Conservation (phyloP, 2,329 filamentous ascomycete species). For the Colletotrichum ledebouriae region DNA sequence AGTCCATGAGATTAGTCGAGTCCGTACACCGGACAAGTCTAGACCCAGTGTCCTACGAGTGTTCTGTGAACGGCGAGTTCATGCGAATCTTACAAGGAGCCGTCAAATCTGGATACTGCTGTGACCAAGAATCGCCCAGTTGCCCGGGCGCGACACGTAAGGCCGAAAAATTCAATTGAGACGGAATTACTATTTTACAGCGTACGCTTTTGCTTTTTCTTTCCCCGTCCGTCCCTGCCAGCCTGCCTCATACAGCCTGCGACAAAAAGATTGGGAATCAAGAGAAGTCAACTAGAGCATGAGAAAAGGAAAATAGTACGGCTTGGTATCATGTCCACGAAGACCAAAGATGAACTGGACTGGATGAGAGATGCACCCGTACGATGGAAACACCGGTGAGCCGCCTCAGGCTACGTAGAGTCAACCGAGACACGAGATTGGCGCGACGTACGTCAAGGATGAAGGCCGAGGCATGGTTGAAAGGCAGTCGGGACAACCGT, state of each 20-base stretch:
- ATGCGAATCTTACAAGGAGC: too few relatives aligned
- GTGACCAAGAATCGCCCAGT: too few relatives aligned
- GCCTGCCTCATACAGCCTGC: conserved; percentile 10
- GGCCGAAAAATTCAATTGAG: conserved; percentile 17
- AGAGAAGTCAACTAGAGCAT: conserved; percentile 41
- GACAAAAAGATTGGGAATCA: conserved; percentile 47
- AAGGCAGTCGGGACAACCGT: conserved; percentile 47
- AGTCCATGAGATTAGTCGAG: too few relatives aligned
- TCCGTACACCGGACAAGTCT: too few relatives aligned
- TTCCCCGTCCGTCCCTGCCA: conserved; percentile 1
- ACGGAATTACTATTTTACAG: conserved; percentile 40
- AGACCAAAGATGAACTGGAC: conserved; percentile 17
- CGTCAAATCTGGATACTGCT: too few relatives aligned
- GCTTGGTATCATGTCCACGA: conserved; percentile 30
- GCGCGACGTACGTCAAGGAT: background rate
- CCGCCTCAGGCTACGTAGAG: conserved; percentile 22
- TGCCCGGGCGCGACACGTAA: background rate
- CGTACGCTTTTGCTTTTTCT: conserved; percentile 15
- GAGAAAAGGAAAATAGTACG: conserved; percentile 22
- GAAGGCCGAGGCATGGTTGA: background rate
- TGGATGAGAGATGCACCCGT: conserved; percentile 22
- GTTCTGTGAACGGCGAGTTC: too few relatives aligned
- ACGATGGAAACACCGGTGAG: background rate
- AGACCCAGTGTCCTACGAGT: too few relatives aligned
- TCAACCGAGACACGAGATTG: conserved; percentile 6